Evolutionary conservation across 129 eudicot species (phyloP), one percentile per base, ranked within the genome.

Genomic region (Artemisia argyi): DNA sequence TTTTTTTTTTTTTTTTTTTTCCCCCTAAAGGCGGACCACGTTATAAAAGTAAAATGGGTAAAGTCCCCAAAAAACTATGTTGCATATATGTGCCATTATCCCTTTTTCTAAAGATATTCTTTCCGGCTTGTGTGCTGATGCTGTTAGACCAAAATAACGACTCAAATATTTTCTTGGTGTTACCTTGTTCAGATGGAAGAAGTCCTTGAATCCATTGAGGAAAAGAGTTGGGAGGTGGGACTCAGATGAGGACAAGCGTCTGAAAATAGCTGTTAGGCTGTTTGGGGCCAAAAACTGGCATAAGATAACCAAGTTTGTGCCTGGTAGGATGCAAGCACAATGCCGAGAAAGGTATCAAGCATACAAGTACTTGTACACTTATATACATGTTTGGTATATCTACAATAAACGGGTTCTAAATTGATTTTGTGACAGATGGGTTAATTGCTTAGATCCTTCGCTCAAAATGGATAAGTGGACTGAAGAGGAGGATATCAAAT

Each of bases 251-350:
- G 89, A 88, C 76, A 89, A 82, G 75, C 93, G 80, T 52, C 80
- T 92, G 68, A 88, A 83, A 85, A 86, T 92, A 46, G 89, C 91
- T 50, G 91, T 83, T 26, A 85, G 75, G 79, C 81, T 92, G 10
- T 81, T 92, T 73, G 96, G 91, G 56, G 84, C 82, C 12, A 92
- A 83, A 82, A 82, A 71, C 74, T 91, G 97, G 97, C 65, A 79
- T 28, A 86, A 81, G 39, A 77, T 92, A 19, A 91, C 96, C 47
- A 46, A 69, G 30, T 89, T 65, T 79, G 91, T 92, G 19, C 85
- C 93, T 74, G 97, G 97, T 7, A 74, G 97, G 15, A 86, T 90
- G 24, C 89, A 86, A 42, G 86, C 71, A 50, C 96, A 89, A 64
- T 92, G 97, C 61, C 86, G 96, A 75, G 97, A 92, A 76, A 88